phyloP scores from a whole-genome alignment of 78 protist genomes.

The Pigoraptor vietnamica region DNA sequence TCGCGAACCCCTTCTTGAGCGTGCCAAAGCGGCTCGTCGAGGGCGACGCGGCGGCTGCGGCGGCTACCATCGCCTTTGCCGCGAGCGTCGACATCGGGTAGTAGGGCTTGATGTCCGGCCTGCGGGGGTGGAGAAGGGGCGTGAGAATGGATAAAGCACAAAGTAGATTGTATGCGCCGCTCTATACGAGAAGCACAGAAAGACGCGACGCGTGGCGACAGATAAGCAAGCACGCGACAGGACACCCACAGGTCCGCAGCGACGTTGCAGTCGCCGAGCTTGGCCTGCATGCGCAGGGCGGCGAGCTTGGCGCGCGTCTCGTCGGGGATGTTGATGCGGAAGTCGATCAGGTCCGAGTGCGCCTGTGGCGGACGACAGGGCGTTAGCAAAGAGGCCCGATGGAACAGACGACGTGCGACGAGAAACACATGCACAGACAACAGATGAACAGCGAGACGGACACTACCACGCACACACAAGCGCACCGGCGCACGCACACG shows the following conservation, averaged over 20 bases:
- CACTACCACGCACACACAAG: too few species aligned
- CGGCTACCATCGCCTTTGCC: neutral
- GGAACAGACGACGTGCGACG: neutral
- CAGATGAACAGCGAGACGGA: too few species aligned
- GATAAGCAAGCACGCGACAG: neutral
- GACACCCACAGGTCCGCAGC: neutral
- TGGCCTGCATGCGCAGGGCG: neutral
- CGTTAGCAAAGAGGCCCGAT: neutral
- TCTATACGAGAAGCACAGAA: neutral
- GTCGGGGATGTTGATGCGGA: neutral
- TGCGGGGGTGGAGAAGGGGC: neutral
- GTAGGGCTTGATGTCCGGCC: neutral
- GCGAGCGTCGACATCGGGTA: neutral
- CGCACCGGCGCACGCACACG: too few species aligned
- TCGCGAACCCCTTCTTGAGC: neutral
- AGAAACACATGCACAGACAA: too few species aligned
- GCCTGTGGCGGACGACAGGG: neutral
- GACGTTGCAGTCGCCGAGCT: neutral
- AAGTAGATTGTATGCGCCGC: too few species aligned
- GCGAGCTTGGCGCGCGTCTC: neutral
- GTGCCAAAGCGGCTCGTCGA: neutral
- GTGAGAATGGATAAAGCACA: neutral
- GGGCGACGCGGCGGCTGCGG: neutral
- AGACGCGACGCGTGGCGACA: neutral
- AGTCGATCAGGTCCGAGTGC: neutral